These are phyloP conservation scores for California macrophylla DNA, from an alignment of 441 rosid species.

Conservation along the genomic window DNA sequence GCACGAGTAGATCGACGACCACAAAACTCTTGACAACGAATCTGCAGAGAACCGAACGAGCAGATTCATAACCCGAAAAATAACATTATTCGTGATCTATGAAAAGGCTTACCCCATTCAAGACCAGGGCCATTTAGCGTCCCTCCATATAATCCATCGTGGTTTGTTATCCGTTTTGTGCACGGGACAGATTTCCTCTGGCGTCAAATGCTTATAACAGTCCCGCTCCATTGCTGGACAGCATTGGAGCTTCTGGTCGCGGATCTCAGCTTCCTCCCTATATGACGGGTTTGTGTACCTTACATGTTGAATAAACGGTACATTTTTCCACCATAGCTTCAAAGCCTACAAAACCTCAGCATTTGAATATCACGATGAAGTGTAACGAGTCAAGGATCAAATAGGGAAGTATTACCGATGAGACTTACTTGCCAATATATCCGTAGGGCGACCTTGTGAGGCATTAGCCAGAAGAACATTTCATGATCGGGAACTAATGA, in stretches of 20 bases:
- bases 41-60: no score
- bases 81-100: no score
- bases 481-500: slow-evolving; percentile 32
- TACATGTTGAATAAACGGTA: slow-evolving; percentile 64
- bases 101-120: slow-evolving; percentile 21
- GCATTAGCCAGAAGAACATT: slow-evolving; percentile 87
- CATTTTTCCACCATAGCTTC: slow-evolving; percentile 80
- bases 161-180: slow-evolving; percentile 11
- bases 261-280: slow-evolving; percentile 45
- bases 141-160: slow-evolving; percentile 64
- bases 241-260: slow-evolving; percentile 47
- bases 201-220: slow-evolving; percentile 10
- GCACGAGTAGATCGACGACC: no score
- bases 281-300: slow-evolving; percentile 50
- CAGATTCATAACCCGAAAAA: no score
- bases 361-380: no score
- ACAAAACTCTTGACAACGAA: no score
- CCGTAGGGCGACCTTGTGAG: slow-evolving; percentile 84
- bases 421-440: slow-evolving; percentile 89
- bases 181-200: slow-evolving; percentile 17
- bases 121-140: slow-evolving; percentile 87
- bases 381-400: not conserved
- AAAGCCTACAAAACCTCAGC: slow-evolving; percentile 63
- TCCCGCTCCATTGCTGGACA: slow-evolving; percentile 20
- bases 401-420: not conserved